Evolutionary conservation across 805 yeast species (phyloP).

Genomic region (Torulaspora indica): DNA sequence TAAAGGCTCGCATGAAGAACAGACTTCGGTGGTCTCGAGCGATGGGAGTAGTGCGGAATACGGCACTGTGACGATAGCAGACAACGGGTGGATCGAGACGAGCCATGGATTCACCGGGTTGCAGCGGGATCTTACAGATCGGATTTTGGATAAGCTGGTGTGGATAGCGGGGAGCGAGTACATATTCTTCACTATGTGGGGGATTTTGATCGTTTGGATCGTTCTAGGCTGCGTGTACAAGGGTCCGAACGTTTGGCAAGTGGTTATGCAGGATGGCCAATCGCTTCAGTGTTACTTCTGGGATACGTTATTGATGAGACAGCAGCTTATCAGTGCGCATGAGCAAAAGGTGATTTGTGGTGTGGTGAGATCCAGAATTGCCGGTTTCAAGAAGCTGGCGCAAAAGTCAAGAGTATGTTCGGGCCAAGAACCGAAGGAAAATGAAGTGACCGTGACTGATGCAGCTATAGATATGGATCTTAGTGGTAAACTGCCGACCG

Average conservation of each 20-base stretch:
- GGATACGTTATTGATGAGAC: constrained; percentile 42
- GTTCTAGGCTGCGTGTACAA: constrained; percentile 29
- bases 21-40: constrained; percentile 12
- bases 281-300: constrained; percentile 40
- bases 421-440: background rate
- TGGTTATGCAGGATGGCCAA: constrained; percentile 41
- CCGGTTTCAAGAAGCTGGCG: constrained; percentile 22
- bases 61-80: constrained; percentile 15
- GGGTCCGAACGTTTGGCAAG: constrained; percentile 39
- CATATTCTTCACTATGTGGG: constrained; percentile 30
- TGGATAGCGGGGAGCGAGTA: constrained; percentile 29
- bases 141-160: constrained; percentile 26
- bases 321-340: constrained; percentile 34
- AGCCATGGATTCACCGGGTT: constrained; percentile 30
- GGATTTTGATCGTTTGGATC: constrained; percentile 29
- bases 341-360: constrained; percentile 28
- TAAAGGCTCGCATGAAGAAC: constrained; percentile 7
- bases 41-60: constrained; percentile 17
- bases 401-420: background rate
- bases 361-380: constrained; percentile 31
- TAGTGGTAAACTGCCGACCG: constrained; percentile 22
- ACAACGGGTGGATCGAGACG: constrained; percentile 19
- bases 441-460: constrained; percentile 1
- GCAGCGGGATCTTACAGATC: constrained; percentile 22
- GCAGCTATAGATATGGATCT: constrained; percentile 6